phyloP scores from a whole-genome alignment of 129 eudicot species.

The Gnaphalium uliginosum region DNA sequence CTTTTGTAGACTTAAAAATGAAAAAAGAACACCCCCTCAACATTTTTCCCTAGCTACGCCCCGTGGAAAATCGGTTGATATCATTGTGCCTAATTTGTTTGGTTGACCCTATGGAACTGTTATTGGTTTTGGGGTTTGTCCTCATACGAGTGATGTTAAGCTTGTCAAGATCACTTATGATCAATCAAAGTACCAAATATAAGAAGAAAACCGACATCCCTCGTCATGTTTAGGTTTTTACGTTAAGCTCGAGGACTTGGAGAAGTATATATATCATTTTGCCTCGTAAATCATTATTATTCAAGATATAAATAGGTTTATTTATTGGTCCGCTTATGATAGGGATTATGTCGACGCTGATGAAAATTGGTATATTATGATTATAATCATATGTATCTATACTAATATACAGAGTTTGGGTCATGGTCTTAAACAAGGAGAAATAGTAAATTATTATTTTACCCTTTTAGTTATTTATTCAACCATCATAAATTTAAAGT shows the following conservation, averaged over 20 bases:
- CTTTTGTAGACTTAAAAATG: too few species aligned
- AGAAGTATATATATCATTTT: too few species aligned
- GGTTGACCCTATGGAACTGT: neutral
- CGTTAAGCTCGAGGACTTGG: neutral
- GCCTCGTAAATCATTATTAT: too few species aligned
- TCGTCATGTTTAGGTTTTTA: neutral
- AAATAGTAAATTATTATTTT: too few species aligned
- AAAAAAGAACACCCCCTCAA: too few species aligned
- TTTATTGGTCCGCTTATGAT: slow-evolving; percentile 37
- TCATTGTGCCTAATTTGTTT: neutral
- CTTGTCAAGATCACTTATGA: neutral
- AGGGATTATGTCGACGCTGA: neutral
- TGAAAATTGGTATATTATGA: neutral
- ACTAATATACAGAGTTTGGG: too few species aligned
- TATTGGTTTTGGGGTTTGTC: neutral
- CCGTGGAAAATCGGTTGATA: neutral
- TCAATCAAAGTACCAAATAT: too few species aligned
- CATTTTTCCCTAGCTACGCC: too few species aligned
- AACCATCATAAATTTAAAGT: too few species aligned
- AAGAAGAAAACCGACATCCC: neutral
- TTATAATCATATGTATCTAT: too few species aligned
- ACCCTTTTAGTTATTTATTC: too few species aligned
- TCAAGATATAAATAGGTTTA: neutral
- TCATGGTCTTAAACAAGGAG: too few species aligned
- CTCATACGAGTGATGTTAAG: neutral